Evolutionary conservation across 257 asterid species (phyloP).

Genomic region (Apocynum venetum): DNA sequence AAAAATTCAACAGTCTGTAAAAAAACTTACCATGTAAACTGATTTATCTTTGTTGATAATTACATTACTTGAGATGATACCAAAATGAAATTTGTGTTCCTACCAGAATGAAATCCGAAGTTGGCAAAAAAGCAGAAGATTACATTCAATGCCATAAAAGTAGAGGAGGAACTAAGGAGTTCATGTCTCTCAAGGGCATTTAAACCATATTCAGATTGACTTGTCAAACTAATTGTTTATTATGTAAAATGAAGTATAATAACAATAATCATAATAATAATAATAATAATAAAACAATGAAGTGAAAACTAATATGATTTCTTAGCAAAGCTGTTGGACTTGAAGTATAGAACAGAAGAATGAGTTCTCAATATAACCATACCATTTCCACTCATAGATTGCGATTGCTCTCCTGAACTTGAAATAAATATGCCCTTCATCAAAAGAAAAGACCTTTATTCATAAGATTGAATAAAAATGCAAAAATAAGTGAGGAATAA

Average conservation of each 20-base stretch:
- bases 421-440: slow-evolving; percentile 88
- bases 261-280: not conserved
- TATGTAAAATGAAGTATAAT: not conserved
- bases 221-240: not conserved
- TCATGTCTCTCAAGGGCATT: not conserved
- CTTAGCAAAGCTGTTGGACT: not conserved
- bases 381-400: slow-evolving; percentile 91
- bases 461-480: slow-evolving; percentile 5
- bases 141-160: not conserved
- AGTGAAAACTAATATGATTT: not conserved
- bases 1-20: not conserved
- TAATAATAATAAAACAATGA: not conserved
- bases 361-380: slow-evolving; percentile 26
- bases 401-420: slow-evolving; percentile 96
- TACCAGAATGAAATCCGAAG: not conserved
- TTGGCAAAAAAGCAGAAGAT: not conserved
- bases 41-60: not conserved
- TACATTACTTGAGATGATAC: not conserved
- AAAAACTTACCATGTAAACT: not conserved
- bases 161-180: not conserved
- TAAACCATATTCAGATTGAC: slow-evolving; percentile 2
- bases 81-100: slow-evolving; percentile 1
- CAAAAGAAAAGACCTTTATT: slow-evolving; percentile 17
- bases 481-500: not conserved
- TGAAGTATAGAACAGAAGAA: slow-evolving; percentile 16